Evolutionary conservation across 164 flowering plant genomes (phyloP), one percentile per base, ranked within the genome.

Genomic region (Liriodendron chinense): DNA sequence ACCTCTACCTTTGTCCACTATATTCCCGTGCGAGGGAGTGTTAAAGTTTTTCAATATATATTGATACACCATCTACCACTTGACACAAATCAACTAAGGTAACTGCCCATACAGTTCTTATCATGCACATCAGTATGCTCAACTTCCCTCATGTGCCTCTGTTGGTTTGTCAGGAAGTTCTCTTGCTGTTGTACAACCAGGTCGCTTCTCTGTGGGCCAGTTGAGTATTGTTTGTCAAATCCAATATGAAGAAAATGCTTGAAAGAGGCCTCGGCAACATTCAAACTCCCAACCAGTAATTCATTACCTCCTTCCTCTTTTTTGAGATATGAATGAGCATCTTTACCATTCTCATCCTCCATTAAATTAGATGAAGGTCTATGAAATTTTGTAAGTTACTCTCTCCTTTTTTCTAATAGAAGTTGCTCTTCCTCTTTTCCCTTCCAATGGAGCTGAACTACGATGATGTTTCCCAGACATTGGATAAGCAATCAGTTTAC

Each of bases 341-440:
- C 97, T 77, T 93, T 89, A 47, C 90, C 92, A 83, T 84, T 87
- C 9, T 90, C 96, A 75, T 92, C 93, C 72, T 92, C 99, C 99
- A 96, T 96, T 71, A 70, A 75, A 64, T 67, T 34, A 34, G 43
- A 34, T 34, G 12, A 67, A 67, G 43, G 43, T 64, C 22, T 23
- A 21, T 1, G 24, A 64, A 64, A 34, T 3, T 34, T 34, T 34
- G 6, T 34, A 34, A 34, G 43, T 34, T 34, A 34, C 6, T 34
- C 43, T 34, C 43, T 34, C 43, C 43, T 34, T 34, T 34, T 34
- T 34, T 7, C 43, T 34, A 34, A 34, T 34, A 34, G 43, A 4
- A 34, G 43, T 4, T 6, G 22, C 26, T 26, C 13, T 64, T 22
- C 24, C 24, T 34, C 13, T 24, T 2, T 64, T 14, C 67, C 34